Evolutionary conservation across 257 asterid genomes (phyloP).

Genomic region (Petunia secreta): DNA sequence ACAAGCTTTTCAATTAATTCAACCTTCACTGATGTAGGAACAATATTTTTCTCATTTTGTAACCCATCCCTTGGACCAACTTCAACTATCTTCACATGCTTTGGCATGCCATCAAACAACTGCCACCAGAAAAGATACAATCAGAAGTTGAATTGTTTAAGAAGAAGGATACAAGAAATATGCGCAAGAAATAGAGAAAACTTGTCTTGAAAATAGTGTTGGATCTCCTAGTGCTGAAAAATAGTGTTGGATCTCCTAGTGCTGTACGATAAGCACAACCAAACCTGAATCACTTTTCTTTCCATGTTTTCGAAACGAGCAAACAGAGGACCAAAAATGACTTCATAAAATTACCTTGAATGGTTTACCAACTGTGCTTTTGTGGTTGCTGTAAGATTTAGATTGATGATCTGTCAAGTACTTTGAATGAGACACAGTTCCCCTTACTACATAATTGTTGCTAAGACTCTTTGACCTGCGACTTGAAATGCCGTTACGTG

Average conservation of each 20-base stretch:
- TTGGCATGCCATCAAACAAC: constrained; percentile 73
- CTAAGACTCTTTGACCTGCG: constrained; percentile 60
- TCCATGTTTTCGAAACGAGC: not conserved
- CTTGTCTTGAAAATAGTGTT: not conserved
- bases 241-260: not conserved
- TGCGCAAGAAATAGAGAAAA: not conserved
- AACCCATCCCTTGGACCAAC: constrained; percentile 98
- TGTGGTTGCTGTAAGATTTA: constrained; percentile 45
- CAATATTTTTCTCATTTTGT: constrained; percentile 80
- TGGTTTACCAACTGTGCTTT: constrained; percentile 43
- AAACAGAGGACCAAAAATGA: not conserved
- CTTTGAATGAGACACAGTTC: constrained; percentile 45
- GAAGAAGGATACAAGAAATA: not conserved
- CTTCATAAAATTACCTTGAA: constrained; percentile 51
- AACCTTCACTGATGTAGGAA: constrained; percentile 78
- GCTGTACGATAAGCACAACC: not conserved
- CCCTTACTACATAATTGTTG: constrained; percentile 49
- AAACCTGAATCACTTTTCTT: not conserved
- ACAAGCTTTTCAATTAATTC: constrained; percentile 72
- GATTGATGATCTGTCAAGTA: constrained; percentile 46
- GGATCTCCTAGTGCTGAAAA: not conserved
- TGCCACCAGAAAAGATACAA: constrained; percentile 32
- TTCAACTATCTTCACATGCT: constrained; percentile 87
- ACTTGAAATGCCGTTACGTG: constrained; percentile 33
- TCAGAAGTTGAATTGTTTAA: constrained; percentile 10